These are phyloP conservation scores for Pseudogymnoascus sp. DNA, from an alignment of 2,329 filamentous ascomycete genomes.

Conservation along the genomic window DNA sequence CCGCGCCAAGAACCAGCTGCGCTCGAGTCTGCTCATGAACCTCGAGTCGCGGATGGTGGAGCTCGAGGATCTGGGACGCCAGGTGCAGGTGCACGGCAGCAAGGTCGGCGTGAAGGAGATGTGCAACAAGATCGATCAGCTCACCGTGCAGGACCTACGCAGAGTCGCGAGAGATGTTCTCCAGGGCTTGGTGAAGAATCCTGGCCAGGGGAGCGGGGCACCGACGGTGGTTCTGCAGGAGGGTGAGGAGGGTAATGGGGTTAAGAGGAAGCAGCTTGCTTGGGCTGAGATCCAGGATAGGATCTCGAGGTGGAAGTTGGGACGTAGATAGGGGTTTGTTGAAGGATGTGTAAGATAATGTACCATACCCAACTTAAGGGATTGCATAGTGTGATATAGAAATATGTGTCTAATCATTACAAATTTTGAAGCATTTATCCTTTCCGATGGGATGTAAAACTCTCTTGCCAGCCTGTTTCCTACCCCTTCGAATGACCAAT, in stretches of 20 bases:
- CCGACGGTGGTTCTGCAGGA: constrained; percentile 95
- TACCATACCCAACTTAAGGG: constrained; percentile 9
- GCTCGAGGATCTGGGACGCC: constrained; percentile 86
- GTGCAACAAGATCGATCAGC: constrained; percentile 75
- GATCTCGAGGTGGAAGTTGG: constrained; percentile 77
- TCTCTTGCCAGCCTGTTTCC: background rate
- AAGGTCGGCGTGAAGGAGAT: constrained; percentile 91
- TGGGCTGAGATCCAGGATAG: constrained; percentile 89
- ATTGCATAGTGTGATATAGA: constrained; percentile 8
- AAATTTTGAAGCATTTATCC: background rate
- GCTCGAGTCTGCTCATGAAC: constrained; percentile 89
- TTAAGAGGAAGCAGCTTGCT: constrained; percentile 58
- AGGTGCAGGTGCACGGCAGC: constrained; percentile 91
- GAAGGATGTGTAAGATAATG: constrained; percentile 7
- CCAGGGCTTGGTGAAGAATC: constrained; percentile 67
- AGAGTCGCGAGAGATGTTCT: constrained; percentile 75
- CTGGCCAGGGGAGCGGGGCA: constrained; percentile 70
- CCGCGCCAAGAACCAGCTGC: constrained; percentile 93
- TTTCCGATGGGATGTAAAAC: background rate
- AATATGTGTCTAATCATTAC: background rate
- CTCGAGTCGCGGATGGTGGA: constrained; percentile 96
- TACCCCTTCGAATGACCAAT: background rate
- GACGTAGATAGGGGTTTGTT: constrained; percentile 42
- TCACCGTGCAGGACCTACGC: constrained; percentile 74
- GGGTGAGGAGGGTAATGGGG: constrained; percentile 57